A percentile compares a stretch with the other conserved stretches of the same genome.
These are phyloP conservation scores for Neoboletus magnificus DNA, from an alignment of 768 basidiomycete species.

Conservation along the genomic window DNA sequence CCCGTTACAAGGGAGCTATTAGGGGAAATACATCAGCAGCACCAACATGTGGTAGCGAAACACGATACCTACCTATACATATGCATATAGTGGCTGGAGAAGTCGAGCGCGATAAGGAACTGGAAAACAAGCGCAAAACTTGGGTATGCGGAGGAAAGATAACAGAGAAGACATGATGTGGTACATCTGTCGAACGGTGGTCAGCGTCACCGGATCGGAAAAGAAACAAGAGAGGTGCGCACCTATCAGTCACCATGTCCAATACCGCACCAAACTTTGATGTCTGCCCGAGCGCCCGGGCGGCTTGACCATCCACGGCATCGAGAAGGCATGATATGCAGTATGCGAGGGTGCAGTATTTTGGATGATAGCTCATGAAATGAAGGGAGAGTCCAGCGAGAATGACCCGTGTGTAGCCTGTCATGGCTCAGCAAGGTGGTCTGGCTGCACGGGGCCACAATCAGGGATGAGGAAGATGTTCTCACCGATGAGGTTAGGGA, in stretches of 20 bases:
- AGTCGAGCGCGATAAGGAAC: conserved; percentile 94
- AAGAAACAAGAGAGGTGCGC: conserved; percentile 21
- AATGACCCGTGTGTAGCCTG: conserved; percentile 89
- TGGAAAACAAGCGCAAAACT: conserved; percentile 83
- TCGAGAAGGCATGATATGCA: conserved; percentile 89
- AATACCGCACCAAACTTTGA: conserved; percentile 97
- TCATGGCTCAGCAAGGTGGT: conserved; percentile 1
- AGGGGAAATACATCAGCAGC: conserved; percentile 5
- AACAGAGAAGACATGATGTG: conserved; percentile 91
- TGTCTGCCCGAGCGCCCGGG: conserved; percentile 82
- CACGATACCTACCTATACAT: conserved; percentile 82
- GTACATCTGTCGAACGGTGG: conserved; percentile 69
- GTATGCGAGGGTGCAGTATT: conserved; percentile 87
- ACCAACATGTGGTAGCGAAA: too few species aligned
- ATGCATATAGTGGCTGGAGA: conserved; percentile 98
- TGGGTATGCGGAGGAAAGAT: conserved; percentile 89
- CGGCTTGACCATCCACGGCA: conserved; percentile 92
- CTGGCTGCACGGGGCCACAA: background rate
- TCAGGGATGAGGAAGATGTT: background rate
- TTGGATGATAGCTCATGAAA: conserved; percentile 95
- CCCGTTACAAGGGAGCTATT: conserved; percentile 91
- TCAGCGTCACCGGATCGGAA: background rate
- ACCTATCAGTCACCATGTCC: conserved; percentile 99
- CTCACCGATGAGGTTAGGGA: conserved; percentile 94
- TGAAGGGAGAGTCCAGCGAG: conserved; percentile 85